These are phyloP conservation scores for Epichloe elymi DNA, from an alignment of 2,329 filamentous ascomycete species.

Conservation along the genomic window DNA sequence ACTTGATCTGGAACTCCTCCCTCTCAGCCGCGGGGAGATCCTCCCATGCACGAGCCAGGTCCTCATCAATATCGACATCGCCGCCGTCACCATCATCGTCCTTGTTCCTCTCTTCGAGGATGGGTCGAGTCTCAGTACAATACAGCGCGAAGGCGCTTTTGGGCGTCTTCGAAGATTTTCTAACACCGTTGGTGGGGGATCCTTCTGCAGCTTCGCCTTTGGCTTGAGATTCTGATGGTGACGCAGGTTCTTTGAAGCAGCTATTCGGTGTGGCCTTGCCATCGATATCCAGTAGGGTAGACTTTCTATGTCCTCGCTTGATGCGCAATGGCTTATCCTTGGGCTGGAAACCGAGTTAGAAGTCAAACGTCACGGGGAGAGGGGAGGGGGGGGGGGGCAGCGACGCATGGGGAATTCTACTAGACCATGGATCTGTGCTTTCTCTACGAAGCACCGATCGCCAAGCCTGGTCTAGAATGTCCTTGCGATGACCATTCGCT, in stretches of 20 bases:
- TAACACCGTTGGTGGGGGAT: constrained; percentile 25
- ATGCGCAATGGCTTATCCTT: constrained; percentile 66
- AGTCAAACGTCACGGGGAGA: neutral
- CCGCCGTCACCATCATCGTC: constrained; percentile 17
- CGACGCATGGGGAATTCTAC: too few relatives aligned
- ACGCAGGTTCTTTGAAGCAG: constrained; percentile 33
- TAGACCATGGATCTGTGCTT: too few relatives aligned
- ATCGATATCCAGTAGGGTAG: constrained; percentile 34
- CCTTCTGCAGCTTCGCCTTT: constrained; percentile 12
- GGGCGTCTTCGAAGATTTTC: constrained; percentile 29
- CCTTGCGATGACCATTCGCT: too few relatives aligned
- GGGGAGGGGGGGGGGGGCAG: too few relatives aligned
- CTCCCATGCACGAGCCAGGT: constrained; percentile 42
- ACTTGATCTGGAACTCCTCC: constrained; percentile 32
- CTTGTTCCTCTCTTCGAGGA: constrained; percentile 31
- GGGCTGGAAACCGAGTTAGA: constrained; percentile 38
- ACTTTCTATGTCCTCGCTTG: constrained; percentile 58
- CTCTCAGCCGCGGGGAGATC: constrained; percentile 35
- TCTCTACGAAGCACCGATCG: too few relatives aligned
- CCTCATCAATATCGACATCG: constrained; percentile 34
- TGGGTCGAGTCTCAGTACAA: constrained; percentile 34
- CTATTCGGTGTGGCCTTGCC: constrained; percentile 25
- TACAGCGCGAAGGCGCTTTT: constrained; percentile 42
- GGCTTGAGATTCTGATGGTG: constrained; percentile 25
- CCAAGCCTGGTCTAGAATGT: too few relatives aligned